Base-by-base conservation (phyloP, 352 stramenopile species). In the Phytophthora pinifolia region DNA sequence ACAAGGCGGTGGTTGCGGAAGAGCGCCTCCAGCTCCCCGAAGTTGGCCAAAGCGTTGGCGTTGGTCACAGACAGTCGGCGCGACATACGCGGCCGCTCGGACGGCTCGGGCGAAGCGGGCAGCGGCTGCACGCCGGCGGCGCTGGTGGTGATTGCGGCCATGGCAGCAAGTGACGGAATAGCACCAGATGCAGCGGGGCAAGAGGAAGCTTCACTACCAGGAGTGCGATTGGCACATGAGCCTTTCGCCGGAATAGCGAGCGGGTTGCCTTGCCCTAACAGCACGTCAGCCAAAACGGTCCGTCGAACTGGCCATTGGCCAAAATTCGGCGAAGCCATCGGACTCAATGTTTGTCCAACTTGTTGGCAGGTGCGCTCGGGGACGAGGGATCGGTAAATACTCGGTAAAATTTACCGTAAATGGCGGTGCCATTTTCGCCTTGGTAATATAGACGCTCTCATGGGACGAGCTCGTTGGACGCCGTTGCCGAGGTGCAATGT, bases 11-110 rank as follows among this genome's bases (percentile, higher is more conserved):
- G 75, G 54, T 78, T 62, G 17, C 48, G 55, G 38, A 94, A 85
- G 18, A 68, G 75, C 15, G 53, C 29, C 30, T 80, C 64, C 43
- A 94, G 65, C 41, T 70, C 51, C 36, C 67, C 55, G 34, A 94
- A 92, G 60, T 94, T 88, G 34, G 65, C 55, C 41, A 94, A 62
- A 42, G 83, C 83, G 46, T 94, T 94, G 9, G 83, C 76, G 57
- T 83, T 67, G 9, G 76, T 81, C 34, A 94, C 66, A 30, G 81
- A 90, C 30, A 94, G 75, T 43, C 75, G 67, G 29, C 58, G 62
- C 30, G 55, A 41, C 20, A 46, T 31, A 8, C 22, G 44, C 9
- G 54, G 52, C 20, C 17, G 38, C 46, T 67, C 53, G 49, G 6
- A 4, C 22, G 22, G 22, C 22, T 6, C 42, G 38, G 15, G 31